Evolutionary conservation across 495 filamentous ascomycete species (phyloP), one percentile per base, ranked within the genome.

Genomic region (Neohortaea acidophila): DNA sequence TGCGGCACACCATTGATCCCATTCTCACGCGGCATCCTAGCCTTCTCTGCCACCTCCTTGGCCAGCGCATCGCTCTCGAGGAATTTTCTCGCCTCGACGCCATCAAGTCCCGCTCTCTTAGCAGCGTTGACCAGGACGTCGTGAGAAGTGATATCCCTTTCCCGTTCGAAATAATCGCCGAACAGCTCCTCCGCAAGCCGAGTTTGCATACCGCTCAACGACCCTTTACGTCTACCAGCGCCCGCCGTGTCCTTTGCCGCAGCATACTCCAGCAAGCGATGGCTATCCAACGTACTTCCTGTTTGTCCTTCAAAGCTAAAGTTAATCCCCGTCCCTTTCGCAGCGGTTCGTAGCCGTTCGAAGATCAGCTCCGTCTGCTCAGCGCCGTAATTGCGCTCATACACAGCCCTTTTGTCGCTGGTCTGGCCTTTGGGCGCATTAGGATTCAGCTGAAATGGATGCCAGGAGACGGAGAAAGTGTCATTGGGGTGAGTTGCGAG

Each of bases 391-490:
- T 34, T 34, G 8, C 5, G 19, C 13, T 34, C 32, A 20, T 34
- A 34, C 17, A 15, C 15, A 4, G 14, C 13, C 3, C 14, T 6
- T 15, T 34, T 34, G 17, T 34, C 32, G 9, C 19, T 20, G 17
- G 32, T 20, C 19, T 20, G 15, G 4, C 32, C 32, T 34, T 13
- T 69, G 65, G 18, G 60, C 0, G 70, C 60, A 22, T 65, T 54
- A 0, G 80, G 77, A 51, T 83, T 76, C 15, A 93, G 71, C 50
- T 86, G 83, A 65, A 75, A 92, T 0, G 84, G 76, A 36, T 67
- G 64, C 79, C 79, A 91, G 40, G 61, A 66, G 0, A 78, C 65
- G n/a, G 57, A 65, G 62, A 87, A 86, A 29, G 65, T 79, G 57
- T 86, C 79, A 25, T 55, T 51, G 3, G 57, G 55, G 3, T 64